Conservation (phyloP, 352 stramenopile species). For the Globisporangium radiosum region DNA sequence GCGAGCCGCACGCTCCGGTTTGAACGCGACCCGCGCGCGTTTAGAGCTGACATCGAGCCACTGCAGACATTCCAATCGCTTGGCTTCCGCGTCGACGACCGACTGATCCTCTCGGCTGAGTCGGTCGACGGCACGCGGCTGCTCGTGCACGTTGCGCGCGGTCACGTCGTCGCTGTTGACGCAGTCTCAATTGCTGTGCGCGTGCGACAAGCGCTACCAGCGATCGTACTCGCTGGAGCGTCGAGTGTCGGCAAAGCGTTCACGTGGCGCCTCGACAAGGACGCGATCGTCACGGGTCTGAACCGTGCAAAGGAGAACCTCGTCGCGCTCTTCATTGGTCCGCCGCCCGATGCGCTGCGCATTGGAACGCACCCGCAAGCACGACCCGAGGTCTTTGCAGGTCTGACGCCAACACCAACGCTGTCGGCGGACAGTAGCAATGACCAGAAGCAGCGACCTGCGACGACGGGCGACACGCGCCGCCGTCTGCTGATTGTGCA, state of each 20-base stretch:
- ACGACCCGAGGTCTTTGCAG: slow-evolving; percentile 27
- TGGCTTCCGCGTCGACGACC: slow-evolving; percentile 61
- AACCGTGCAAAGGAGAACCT: slow-evolving; percentile 74
- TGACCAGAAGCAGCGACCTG: slow-evolving; percentile 3
- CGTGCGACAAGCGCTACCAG: slow-evolving; percentile 50
- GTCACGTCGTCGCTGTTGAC: slow-evolving; percentile 42
- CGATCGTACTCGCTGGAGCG: slow-evolving; percentile 41
- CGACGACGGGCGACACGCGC: slow-evolving; percentile 36
- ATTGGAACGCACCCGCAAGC: slow-evolving; percentile 25
- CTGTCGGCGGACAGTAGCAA: not conserved
- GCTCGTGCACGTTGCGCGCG: slow-evolving; percentile 57
- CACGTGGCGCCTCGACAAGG: slow-evolving; percentile 75
- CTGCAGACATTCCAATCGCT: slow-evolving; percentile 37
- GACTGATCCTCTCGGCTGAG: slow-evolving; percentile 68
- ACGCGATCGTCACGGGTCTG: slow-evolving; percentile 59
- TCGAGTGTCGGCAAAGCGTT: slow-evolving; percentile 58
- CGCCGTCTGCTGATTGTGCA: slow-evolving; percentile 63
- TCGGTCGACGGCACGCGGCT: slow-evolving; percentile 57
- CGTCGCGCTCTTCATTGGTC: slow-evolving; percentile 59
- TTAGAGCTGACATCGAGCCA: not conserved
- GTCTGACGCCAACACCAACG: slow-evolving; percentile 4
- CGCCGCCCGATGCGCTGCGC: slow-evolving; percentile 32
- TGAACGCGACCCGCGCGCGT: slow-evolving; percentile 28
- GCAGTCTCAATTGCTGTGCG: slow-evolving; percentile 41
- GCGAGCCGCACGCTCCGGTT: slow-evolving; percentile 39